phyloP scores from a whole-genome alignment of 2,329 filamentous ascomycete genomes.

The Colletotrichum shisoi region DNA sequence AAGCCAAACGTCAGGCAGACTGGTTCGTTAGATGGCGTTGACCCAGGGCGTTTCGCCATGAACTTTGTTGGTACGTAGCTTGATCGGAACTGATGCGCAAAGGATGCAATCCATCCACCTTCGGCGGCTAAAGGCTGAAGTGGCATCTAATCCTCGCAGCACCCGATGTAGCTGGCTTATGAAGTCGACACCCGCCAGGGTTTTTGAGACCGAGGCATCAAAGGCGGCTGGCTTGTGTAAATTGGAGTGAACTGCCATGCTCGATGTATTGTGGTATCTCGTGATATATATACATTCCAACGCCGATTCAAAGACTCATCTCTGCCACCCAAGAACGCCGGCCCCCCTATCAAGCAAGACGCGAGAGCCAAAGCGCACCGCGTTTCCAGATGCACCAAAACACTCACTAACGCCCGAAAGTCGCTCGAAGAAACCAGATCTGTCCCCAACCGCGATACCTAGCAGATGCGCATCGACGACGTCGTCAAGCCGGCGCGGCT shows the following conservation, averaged over 20 bases:
- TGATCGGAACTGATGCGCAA: no score
- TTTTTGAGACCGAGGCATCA: no score
- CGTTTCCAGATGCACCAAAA: not conserved
- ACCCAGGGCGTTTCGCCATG: no score
- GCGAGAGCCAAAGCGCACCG: not conserved
- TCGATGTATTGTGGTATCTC: slow-evolving; percentile 15
- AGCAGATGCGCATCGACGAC: slow-evolving; percentile 8
- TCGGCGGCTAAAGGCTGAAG: no score
- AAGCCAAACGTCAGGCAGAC: not conserved
- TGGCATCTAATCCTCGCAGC: no score
- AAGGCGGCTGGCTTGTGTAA: no score
- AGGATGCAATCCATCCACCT: no score
- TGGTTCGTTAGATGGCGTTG: not conserved
- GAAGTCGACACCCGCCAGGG: no score
- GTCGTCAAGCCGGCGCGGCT: slow-evolving; percentile 40
- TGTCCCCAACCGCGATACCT: not conserved
- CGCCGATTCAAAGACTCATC: not conserved
- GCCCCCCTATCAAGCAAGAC: slow-evolving; percentile 40
- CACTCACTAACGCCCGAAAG: accelerated
- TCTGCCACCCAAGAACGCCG: not conserved
- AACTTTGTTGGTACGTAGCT: no score
- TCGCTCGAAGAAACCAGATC: not conserved
- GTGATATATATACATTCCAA: not conserved
- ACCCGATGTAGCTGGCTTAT: no score
- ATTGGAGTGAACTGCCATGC: not conserved